Conservation (phyloP, 768 basidiomycete species). For the Naganishia kalamii region DNA sequence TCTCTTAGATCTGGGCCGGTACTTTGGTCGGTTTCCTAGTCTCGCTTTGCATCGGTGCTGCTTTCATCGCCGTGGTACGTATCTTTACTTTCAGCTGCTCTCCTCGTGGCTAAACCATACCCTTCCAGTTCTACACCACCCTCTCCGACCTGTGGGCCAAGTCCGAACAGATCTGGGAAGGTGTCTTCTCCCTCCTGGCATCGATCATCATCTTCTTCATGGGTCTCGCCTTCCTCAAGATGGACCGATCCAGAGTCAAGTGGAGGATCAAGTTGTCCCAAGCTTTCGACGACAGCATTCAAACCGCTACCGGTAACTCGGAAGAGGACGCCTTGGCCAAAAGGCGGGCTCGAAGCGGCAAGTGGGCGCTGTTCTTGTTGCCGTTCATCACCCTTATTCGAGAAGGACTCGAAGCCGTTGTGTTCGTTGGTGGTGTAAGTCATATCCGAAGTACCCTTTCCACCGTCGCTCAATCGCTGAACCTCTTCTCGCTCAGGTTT, state of each 20-base stretch:
- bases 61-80: constrained; percentile 72
- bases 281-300: constrained; percentile 56
- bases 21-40: constrained; percentile 67
- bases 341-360: constrained; percentile 53
- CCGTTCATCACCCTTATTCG: constrained; percentile 87
- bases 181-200: constrained; percentile 52
- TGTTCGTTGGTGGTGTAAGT: constrained; percentile 77
- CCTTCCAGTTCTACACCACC: constrained; percentile 71
- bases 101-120: background rate
- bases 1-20: constrained; percentile 65
- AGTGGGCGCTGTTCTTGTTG: constrained; percentile 82
- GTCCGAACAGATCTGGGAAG: constrained; percentile 90
- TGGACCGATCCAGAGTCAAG: constrained; percentile 88
- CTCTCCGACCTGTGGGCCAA: constrained; percentile 74
- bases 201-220: constrained; percentile 78
- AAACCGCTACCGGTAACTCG: background rate
- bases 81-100: background rate
- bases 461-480: background rate
- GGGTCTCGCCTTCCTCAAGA: constrained; percentile 89
- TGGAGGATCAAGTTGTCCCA: constrained; percentile 83
- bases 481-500: constrained; percentile 49
- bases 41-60: constrained; percentile 75
- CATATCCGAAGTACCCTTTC: background rate
- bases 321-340: constrained; percentile 28
- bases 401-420: constrained; percentile 87